phyloP scores from a whole-genome alignment of 1,284 basidiomycete genomes.

The Lignosus rhinocerotis region DNA sequence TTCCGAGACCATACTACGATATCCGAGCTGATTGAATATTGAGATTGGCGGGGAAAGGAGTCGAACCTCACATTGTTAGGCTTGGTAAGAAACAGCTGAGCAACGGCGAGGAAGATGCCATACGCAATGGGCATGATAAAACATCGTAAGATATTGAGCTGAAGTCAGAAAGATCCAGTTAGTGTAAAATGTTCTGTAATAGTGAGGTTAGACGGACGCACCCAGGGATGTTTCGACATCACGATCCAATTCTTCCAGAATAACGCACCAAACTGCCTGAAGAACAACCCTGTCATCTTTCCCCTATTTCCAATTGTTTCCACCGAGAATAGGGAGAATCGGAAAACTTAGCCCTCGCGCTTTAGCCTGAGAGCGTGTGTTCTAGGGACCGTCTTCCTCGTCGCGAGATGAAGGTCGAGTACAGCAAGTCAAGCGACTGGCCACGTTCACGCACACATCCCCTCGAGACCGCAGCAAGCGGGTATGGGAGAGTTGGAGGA shows the following conservation, averaged over 20 bases:
- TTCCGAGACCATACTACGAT: slow-evolving; percentile 63
- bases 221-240: slow-evolving; percentile 61
- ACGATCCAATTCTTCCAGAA: slow-evolving; percentile 79
- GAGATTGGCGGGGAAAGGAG: neutral
- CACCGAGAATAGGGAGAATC: neutral
- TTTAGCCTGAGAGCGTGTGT: neutral
- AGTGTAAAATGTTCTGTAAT: neutral
- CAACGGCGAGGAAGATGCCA: slow-evolving; percentile 67
- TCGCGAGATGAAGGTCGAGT: neutral
- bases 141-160: slow-evolving; percentile 69
- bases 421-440: neutral
- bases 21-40: neutral
- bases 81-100: slow-evolving; percentile 56
- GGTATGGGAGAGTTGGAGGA: no score
- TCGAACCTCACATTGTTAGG: slow-evolving; percentile 51
- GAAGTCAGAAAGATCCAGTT: neutral
- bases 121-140: slow-evolving; percentile 69
- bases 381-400: neutral
- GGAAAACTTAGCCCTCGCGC: neutral
- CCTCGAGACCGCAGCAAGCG: neutral
- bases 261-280: slow-evolving; percentile 62
- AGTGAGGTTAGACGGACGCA: slow-evolving; percentile 37
- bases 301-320: neutral
- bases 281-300: slow-evolving; percentile 42
- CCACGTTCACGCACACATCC: neutral